phyloP scores from a whole-genome alignment of 116 monocot genomes.

The Papilionanthe hybrid region DNA sequence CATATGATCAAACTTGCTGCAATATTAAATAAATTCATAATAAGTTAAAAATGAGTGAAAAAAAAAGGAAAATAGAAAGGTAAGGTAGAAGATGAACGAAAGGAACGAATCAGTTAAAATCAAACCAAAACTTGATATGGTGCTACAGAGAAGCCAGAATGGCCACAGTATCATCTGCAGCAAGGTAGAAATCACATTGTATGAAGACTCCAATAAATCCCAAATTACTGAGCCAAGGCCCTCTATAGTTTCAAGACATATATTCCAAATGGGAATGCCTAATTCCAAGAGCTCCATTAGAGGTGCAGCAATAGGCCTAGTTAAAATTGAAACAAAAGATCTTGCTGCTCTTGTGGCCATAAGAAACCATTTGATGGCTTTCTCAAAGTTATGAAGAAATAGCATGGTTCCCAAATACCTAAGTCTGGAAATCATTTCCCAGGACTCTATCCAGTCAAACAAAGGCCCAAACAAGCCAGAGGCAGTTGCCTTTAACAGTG shows the following conservation, averaged over 20 bases:
- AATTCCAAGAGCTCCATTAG: constrained; percentile 60
- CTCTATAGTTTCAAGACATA: constrained; percentile 46
- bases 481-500: constrained; percentile 78
- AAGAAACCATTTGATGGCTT: constrained; percentile 74
- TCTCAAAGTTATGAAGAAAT: constrained; percentile 93
- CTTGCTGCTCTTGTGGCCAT: constrained; percentile 47
- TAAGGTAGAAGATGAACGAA: constrained; percentile 1
- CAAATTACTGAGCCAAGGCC: constrained; percentile 40
- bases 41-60: constrained; percentile 5
- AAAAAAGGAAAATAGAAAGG: not conserved
- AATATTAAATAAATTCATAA: constrained; percentile 8
- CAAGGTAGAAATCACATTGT: constrained; percentile 21
- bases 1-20: constrained; percentile 68
- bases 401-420: constrained; percentile 96
- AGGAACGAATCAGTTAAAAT: not conserved
- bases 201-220: constrained; percentile 48
- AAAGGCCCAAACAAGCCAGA: constrained; percentile 83
- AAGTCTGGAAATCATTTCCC: constrained; percentile 97
- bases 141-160: constrained; percentile 43
- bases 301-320: constrained; percentile 63
- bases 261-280: constrained; percentile 56
- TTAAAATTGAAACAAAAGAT: constrained; percentile 60
- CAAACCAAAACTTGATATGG: constrained; percentile 61
- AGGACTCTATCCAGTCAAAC: constrained; percentile 94
- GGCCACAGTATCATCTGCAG: constrained; percentile 79